Base-by-base conservation (phyloP, 169 alveolate species). In the Cryptosporidium ubiquitum region DNA sequence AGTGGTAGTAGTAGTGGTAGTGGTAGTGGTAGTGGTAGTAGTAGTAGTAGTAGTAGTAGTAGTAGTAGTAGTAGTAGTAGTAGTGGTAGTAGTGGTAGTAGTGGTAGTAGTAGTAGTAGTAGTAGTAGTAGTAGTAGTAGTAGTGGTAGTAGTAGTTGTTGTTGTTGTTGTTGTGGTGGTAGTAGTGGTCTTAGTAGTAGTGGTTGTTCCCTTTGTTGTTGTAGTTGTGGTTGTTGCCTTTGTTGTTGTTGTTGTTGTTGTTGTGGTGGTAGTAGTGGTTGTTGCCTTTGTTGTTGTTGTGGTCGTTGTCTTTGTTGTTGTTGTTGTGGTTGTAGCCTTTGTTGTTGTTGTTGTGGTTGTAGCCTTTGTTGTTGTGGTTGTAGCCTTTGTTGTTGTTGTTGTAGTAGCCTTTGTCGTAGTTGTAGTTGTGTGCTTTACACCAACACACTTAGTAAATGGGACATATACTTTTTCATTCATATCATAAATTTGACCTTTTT, bases 371-470 rank as follows among this genome's bases (percentile, higher is more conserved):
- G 89, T 31, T 37, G 85, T 70, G 2, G 69, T 70, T 0, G 69
- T 52, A 0, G 85, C 49, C 0, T 47, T 70, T 20, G 69, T 70
- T 26, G 68, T 70, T 0, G 85, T 70, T 2, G 85, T 71, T 1
- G 85, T 52, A 3, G 68, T 71, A 1, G 85, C 49, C 0, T 69
- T 71, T 29, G 85, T 71, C 0, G 85, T 71, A 2, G 85, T 71
- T 14, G 69, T 52, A 26, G 68, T 52, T 71, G 85, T 71, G 35
- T 47, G 85, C 23, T 49, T 31, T 26, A 44, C 85, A 12, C 69
- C 85, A 33, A 44, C 33, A 47, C 85, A 71, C 9, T 23, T 52
- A n/a, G 85, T 71, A n/a, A 47, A 71, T 71, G 85, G 69, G 49
- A 71, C 31, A 52, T 71, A 71, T 26, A 71, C 51, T 29, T 51